Evolutionary conservation across 306 rosid genomes (phyloP).

Genomic region (Clitoria ternatea): DNA sequence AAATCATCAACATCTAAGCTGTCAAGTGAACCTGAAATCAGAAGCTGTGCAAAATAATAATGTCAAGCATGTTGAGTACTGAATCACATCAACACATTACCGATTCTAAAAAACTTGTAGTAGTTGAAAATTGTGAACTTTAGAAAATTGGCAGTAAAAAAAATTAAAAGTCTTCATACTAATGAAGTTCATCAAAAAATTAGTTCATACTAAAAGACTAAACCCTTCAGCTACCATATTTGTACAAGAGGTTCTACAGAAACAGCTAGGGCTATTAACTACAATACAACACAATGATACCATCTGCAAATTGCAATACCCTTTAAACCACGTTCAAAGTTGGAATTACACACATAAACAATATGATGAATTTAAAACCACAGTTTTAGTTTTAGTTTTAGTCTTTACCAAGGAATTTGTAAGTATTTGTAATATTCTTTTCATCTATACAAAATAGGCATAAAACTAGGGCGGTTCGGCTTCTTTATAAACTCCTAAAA

Average conservation of each 20-base stretch:
- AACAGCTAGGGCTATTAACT: not conserved
- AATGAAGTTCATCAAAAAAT: constrained; percentile 10
- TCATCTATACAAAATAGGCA: not conserved
- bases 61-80: constrained; percentile 25
- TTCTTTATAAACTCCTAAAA: not conserved
- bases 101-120: not conserved
- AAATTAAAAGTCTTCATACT: not conserved
- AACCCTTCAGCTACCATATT: not conserved
- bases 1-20: constrained; percentile 96
- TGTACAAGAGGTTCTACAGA: not conserved
- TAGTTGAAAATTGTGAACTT: not conserved
- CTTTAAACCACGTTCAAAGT: constrained; percentile 1
- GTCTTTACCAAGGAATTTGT: not conserved
- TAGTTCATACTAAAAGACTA: not conserved
- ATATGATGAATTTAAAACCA: not conserved
- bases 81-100: not conserved
- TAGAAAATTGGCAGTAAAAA: not conserved
- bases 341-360: not conserved
- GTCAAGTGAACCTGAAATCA: constrained; percentile 96
- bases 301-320: not conserved
- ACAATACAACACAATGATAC: not conserved
- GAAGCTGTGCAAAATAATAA: constrained; percentile 56
- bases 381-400: no score
- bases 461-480: not conserved
- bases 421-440: not conserved